phyloP scores from a whole-genome alignment of 2,329 filamentous ascomycete genomes.

The Xylaria sp. region DNA sequence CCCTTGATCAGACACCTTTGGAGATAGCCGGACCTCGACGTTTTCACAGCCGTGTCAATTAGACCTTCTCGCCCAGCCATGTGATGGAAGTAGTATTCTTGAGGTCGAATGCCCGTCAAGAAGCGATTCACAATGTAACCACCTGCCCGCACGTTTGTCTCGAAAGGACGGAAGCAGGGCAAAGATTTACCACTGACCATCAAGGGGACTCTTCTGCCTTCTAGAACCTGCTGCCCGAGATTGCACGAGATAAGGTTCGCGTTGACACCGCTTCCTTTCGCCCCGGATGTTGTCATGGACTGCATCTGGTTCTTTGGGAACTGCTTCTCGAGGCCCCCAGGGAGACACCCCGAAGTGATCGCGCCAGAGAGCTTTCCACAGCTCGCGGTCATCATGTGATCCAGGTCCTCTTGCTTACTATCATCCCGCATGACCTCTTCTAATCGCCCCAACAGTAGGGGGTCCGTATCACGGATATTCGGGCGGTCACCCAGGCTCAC shows the following conservation, averaged over 20 bases:
- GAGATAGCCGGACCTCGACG: conserved; percentile 92
- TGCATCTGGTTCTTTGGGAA: conserved; percentile 99
- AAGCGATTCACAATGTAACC: conserved; percentile 96
- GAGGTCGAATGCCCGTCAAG: conserved; percentile 94
- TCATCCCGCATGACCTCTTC: conserved; percentile 92
- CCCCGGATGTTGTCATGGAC: conserved; percentile 95
- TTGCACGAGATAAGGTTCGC: conserved; percentile 98
- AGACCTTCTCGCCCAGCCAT: conserved; percentile 98
- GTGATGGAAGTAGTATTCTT: conserved; percentile 99
- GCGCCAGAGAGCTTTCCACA: conserved; percentile 72
- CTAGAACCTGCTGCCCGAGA: conserved; percentile 92
- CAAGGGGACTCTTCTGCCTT: conserved; percentile 89
- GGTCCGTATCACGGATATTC: conserved; percentile 60
- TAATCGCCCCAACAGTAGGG: conserved; percentile 74
- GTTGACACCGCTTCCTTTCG: conserved; percentile 91
- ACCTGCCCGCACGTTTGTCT: conserved; percentile 85
- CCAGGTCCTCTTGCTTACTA: conserved; percentile 86
- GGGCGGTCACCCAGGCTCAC: conserved; percentile 74
- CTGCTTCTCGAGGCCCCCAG: conserved; percentile 79
- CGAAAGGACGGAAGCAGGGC: conserved; percentile 90
- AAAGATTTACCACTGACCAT: conserved; percentile 98
- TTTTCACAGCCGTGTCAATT: conserved; percentile 99
- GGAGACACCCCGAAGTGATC: conserved; percentile 80
- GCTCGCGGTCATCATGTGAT: conserved; percentile 78
- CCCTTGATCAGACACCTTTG: conserved; percentile 98